Evolutionary conservation across 2,329 filamentous ascomycete species (phyloP).

Genomic region (Fusarium veterinarium): DNA sequence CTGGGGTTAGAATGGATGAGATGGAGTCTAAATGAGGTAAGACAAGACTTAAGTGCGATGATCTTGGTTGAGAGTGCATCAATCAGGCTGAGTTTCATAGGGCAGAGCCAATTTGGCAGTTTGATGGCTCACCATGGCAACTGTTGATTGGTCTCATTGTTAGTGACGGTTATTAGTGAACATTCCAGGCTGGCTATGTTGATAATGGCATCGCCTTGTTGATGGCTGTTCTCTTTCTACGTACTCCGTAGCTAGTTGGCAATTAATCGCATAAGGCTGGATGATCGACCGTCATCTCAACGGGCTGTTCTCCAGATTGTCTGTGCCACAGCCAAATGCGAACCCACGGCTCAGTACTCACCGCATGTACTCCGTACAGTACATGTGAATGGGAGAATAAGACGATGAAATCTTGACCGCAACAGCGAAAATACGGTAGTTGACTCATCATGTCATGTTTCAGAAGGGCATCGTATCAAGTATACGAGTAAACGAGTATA

Average conservation of each 20-base stretch:
- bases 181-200: background rate
- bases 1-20: conserved; percentile 12
- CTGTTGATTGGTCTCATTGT: background rate
- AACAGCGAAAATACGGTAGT: background rate
- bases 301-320: conserved; percentile 4
- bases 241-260: background rate
- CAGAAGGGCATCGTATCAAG: background rate
- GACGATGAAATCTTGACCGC: conserved; percentile 14
- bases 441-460: background rate
- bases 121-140: conserved; percentile 5
- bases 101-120: conserved; percentile 27
- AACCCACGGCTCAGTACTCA: conserved; percentile 15
- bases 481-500: background rate
- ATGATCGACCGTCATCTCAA: conserved; percentile 14
- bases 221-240: conserved; percentile 1
- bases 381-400: conserved; percentile 5
- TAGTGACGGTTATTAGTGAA: conserved; percentile 1
- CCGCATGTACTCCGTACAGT: background rate
- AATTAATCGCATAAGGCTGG: conserved; percentile 20
- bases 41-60: conserved; percentile 37
- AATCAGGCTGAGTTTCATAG: conserved; percentile 29
- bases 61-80: conserved; percentile 27
- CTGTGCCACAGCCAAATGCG: conserved; percentile 2
- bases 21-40: conserved; percentile 38
- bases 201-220: background rate